Evolutionary conservation across 2,329 filamentous ascomycete genomes (phyloP), one percentile per base, ranked within the genome.

Genomic region (Pseudogymnoascus sp.): DNA sequence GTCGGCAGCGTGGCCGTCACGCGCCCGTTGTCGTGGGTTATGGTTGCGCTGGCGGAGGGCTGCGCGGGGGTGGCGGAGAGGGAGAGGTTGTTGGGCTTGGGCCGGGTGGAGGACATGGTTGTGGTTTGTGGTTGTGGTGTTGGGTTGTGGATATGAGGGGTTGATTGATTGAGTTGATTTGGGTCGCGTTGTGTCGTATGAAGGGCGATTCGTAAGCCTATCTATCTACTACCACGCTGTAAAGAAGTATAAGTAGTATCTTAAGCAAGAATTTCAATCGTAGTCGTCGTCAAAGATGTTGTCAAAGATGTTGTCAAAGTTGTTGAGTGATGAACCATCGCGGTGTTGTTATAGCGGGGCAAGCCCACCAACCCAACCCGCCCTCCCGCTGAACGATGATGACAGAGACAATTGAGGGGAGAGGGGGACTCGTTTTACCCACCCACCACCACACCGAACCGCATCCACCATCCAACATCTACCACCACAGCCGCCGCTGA

Each of bases 1-100:
- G 91, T 89, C 40, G 92, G 90, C 47, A 97, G 84, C 31, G 82
- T 83, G 35, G 93, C 93, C n/a, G 84, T 83, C 61, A 97, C 87
- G 65, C 84, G 85, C 65, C 83, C 83, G 75, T 86, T 86, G 73
- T 85, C 84, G 70, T 90, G 83, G 28, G 86, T 84, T 71, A 92
- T 86, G 74, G 84, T 84, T 71, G 97, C 89, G 67, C 87, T 85
- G 35, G 93, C 77, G 72, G 86, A 90, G 14, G 90, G 86, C 14
- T 88, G 82, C 61, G 86, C 85, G 6, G 89, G 88, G 6, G 89
- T 88, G 66, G 90, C 81, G 62, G 90, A 85, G 71, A 93, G 84
- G 40, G 90, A 35, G 56, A 60, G 56, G 56, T 60, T 60, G 56
- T 35, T 35, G 31, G 56, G 31, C 31, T 35, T 35, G 11, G 56